Base-by-base conservation (phyloP, 2,329 filamentous ascomycete genomes). In the Venturia oleaginea region DNA sequence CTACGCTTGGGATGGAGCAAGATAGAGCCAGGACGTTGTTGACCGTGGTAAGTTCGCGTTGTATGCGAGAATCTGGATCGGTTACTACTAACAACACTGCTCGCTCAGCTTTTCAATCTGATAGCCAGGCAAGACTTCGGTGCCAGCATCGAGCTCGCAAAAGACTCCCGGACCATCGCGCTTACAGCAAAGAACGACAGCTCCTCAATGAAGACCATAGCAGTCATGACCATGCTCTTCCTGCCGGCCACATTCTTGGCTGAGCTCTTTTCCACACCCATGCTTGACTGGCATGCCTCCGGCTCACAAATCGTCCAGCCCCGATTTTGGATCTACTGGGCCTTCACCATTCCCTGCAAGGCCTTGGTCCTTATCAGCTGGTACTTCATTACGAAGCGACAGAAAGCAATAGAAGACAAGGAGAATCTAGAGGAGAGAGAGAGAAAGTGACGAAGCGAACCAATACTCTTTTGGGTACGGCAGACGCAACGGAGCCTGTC, bases 171-270 rank as follows among this genome's bases (percentile, higher is more conserved):
- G 3, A 32, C 32, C 8, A 59, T 65, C 27, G 64, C 51, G 3
- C 27, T 55, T 6, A 46, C 65, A 4, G 40, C 63, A 10, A 48
- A 62, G 38, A 51, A 64, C 15, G 65, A 65, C 40, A 66, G 65
- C 30, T 38, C 62, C 4, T 34, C 65, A 2, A 65, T 66, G 65
- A 65, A 66, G 54, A 66, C 65, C 4, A 55, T 66, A 7, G 65
- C 65, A 15, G 34, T 62, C 24, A 34, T 66, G 40, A 66, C 65
- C 32, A 65, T 66, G 42, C 13, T 59, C 10, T 66, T 66, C 38
- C 51, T 66, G 4, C 65, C 63, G 13, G 63, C 40, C 17, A 65
- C 63, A 1, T 66, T 66, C 37, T 43, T 64, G 37, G 51, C 65
- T 4, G 32, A 40, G 7, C n/a, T 54, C 15, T 65, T 62, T 19